These are phyloP conservation scores for Sclerotinia spermophila DNA, from an alignment of 2,329 filamentous ascomycete genomes.

Conservation along the genomic window DNA sequence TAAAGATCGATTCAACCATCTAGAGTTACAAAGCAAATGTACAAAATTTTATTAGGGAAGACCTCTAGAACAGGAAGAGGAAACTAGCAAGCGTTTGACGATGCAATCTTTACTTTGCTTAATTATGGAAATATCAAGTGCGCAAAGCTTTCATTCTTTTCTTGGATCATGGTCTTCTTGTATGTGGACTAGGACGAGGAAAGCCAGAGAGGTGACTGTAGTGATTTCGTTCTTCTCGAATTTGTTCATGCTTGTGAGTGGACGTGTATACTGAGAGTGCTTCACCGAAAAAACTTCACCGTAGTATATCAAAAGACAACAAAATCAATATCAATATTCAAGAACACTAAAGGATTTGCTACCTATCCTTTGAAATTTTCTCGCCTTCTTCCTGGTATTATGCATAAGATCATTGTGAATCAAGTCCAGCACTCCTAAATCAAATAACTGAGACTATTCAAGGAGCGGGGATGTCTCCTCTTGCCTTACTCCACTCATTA, in stretches of 20 bases:
- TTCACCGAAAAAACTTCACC: neutral
- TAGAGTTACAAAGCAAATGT: neutral
- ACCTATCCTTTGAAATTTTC: neutral
- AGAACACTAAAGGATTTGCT: neutral
- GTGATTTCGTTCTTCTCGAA: neutral
- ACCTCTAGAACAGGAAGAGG: neutral
- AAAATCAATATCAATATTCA: no score
- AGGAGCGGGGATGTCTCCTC: neutral
- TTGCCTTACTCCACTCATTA: neutral
- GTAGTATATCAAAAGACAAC: neutral
- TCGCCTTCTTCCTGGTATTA: neutral
- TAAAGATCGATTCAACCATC: neutral
- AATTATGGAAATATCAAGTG: neutral
- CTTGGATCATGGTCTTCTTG: no score
- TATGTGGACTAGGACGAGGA: neutral
- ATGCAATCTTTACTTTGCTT: rapidly evolving
- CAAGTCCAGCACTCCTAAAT: neutral
- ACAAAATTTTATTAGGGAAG: rapidly evolving
- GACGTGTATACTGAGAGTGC: neutral
- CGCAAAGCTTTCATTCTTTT: neutral
- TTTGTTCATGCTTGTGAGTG: neutral
- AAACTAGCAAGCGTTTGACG: neutral
- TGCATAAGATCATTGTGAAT: neutral
- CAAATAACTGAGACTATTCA: neutral
- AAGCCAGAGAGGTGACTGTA: neutral